A percentile compares a stretch with the other conserved stretches of the same genome.
Conservation (phyloP, 2,329 filamentous ascomycete genomes). For the Madurella mycetomatis region DNA sequence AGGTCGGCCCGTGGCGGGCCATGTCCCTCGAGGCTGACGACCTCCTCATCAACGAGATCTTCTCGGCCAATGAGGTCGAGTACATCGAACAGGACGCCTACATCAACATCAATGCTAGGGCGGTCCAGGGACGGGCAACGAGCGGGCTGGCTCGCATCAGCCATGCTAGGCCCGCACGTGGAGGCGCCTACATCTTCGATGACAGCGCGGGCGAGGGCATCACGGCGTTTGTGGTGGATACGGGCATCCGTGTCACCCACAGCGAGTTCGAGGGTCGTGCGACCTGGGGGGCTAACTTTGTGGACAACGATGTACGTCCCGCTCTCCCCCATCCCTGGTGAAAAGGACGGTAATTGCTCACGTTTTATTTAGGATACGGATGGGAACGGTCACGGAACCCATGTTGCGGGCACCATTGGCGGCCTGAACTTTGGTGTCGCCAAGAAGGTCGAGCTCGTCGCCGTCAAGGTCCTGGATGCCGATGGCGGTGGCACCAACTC, state of each 20-base stretch:
- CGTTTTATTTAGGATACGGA: constrained; percentile 40
- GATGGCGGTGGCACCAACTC: constrained; percentile 45
- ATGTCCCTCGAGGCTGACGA: constrained; percentile 40
- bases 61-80: constrained; percentile 39
- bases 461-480: constrained; percentile 58
- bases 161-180: constrained; percentile 32
- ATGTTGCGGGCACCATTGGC: constrained; percentile 59
- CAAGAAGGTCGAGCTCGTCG: constrained; percentile 51
- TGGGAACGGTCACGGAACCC: constrained; percentile 59
- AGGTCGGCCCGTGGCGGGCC: constrained; percentile 48
- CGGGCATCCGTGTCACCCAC: constrained; percentile 56
- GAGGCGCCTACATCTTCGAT: constrained; percentile 47
- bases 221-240: constrained; percentile 62
- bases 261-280: constrained; percentile 54
- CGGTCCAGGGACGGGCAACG: constrained; percentile 51
- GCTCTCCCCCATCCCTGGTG: neutral
- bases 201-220: constrained; percentile 49
- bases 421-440: constrained; percentile 59
- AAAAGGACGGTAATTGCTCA: constrained; percentile 2
- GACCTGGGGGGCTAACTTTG: constrained; percentile 48
- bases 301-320: constrained; percentile 41
- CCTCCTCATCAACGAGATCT: constrained; percentile 39
- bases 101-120: constrained; percentile 40
- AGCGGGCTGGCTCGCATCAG: constrained; percentile 52
- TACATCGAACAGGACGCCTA: constrained; percentile 45